Conservation (phyloP, 306 rosid genomes). For the Cucurbita moschata region DNA sequence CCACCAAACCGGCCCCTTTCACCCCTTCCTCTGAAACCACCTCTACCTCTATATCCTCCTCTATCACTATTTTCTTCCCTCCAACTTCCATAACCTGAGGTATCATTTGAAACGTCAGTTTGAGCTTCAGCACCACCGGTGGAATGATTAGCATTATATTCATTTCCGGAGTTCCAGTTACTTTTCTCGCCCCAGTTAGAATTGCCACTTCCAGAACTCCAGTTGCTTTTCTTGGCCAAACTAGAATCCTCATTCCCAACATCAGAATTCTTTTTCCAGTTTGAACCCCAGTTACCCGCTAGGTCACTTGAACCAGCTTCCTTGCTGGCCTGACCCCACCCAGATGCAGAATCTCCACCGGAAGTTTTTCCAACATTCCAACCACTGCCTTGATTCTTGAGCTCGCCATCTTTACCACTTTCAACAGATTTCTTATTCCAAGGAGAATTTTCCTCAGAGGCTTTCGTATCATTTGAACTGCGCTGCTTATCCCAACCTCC, state of each 20-base stretch:
- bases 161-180: conserved; percentile 23
- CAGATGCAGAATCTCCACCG: conserved; percentile 9
- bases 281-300: conserved; percentile 9
- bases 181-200: conserved; percentile 19
- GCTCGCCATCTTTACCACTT: background rate
- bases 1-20: conserved; percentile 36
- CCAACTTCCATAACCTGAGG: conserved; percentile 17
- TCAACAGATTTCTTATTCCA: conserved; percentile 18
- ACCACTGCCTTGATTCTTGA: conserved; percentile 11
- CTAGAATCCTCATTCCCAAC: conserved; percentile 12
- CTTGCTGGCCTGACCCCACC: conserved; percentile 17
- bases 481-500: background rate
- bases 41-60: conserved; percentile 59
- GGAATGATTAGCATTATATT: conserved; percentile 3
- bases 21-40: conserved; percentile 33
- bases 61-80: conserved; percentile 22
- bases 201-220: conserved; percentile 22
- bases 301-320: conserved; percentile 7
- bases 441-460: background rate
- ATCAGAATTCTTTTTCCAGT: conserved; percentile 9
- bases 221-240: conserved; percentile 30
- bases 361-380: conserved; percentile 10
- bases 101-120: background rate
- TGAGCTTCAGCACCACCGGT: conserved; percentile 16
- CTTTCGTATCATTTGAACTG: background rate